Base-by-base conservation (phyloP, 2,329 filamentous ascomycete species). In the Diplodia sapinea region DNA sequence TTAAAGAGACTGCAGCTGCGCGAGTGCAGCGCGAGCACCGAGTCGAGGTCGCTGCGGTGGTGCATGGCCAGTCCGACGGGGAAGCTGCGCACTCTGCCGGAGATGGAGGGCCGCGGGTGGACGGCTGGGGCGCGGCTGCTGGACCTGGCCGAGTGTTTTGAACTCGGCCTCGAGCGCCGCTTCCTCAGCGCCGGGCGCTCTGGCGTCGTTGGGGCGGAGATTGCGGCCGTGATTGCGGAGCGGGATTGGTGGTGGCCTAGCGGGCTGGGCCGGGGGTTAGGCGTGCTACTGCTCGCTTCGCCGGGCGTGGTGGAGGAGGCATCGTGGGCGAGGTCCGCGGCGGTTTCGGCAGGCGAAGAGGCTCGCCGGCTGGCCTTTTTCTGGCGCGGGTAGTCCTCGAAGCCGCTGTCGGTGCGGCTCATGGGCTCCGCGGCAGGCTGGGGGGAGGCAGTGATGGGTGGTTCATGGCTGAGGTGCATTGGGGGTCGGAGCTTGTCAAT, bases 1-100 rank as follows among this genome's bases (percentile, higher is more conserved):
- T 38, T 43, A 47, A 72, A 70, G 51, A 80, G 70, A 67, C 72
- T 76, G 69, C 76, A 79, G 65, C 75, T 77, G 70, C 78, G 76
- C 64, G 77, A 78, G 69, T 80, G 78, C 38, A 80, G 72, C 13
- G 78, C 78, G 1, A 79, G 73, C 15, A 78, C 77, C 64, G 79
- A 77, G 69, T 80, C 78, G 52, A 79, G 73, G 57, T 79, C 77
- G 65, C 74, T 74, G 65, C 70, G 38, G 67, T 50, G 33, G 67
- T 50, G 33, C n/a, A 68, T 12, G 72, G 68, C 6, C 73, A 72
- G 12, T 47, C 77, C 71, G 69, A 77, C 74, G 65, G 79, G 75
- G 40, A 75, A 55, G 74, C 72, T 71, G 75, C 75, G 56, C 75
- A 72, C 47, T 54, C 55, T 50, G 64, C 23, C 26, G 54, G 64